Conservation (phyloP, 495 filamentous ascomycete species). For the Durotheca rogersii region DNA sequence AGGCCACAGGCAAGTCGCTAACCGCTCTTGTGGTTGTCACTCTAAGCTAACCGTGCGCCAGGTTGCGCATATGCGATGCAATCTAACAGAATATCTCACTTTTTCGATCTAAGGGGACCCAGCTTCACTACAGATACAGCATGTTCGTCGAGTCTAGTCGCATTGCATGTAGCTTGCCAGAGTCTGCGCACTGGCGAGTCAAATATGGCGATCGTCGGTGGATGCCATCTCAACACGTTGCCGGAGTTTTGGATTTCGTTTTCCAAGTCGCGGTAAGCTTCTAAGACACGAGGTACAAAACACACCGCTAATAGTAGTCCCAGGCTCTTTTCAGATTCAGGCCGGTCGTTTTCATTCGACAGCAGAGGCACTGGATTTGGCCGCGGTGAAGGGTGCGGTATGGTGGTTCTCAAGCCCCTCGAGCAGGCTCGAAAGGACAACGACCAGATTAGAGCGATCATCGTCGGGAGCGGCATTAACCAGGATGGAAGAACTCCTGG, state of each 20-base stretch:
- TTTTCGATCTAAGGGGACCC: slow-evolving; percentile 57
- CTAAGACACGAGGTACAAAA: slow-evolving; percentile 25
- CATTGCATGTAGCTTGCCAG: slow-evolving; percentile 75
- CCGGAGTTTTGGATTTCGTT: slow-evolving; percentile 58
- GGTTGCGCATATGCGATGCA: slow-evolving; percentile 53
- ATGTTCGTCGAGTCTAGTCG: slow-evolving; percentile 72
- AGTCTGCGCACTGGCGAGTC: slow-evolving; percentile 63
- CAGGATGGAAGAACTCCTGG: slow-evolving; percentile 61
- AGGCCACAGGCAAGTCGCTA: slow-evolving; percentile 56
- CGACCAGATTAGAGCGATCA: slow-evolving; percentile 62
- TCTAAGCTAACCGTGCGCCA: slow-evolving; percentile 43
- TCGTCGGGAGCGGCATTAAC: slow-evolving; percentile 59
- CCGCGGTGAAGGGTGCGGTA: slow-evolving; percentile 62
- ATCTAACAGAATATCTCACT: slow-evolving; percentile 64
- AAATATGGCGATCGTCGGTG: slow-evolving; percentile 55
- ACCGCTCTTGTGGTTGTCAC: slow-evolving; percentile 23
- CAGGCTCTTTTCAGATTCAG: slow-evolving; percentile 66
- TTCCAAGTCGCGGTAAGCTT: slow-evolving; percentile 35
- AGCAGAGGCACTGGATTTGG: slow-evolving; percentile 63
- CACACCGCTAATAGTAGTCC: slow-evolving; percentile 40
- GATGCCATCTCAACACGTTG: slow-evolving; percentile 57
- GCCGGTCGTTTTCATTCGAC: slow-evolving; percentile 62
- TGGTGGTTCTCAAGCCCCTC: slow-evolving; percentile 61
- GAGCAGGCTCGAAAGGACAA: slow-evolving; percentile 57
- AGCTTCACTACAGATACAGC: slow-evolving; percentile 83